These are phyloP conservation scores for Irpex sp. DNA, from an alignment of 1,284 basidiomycete species.

Conservation along the genomic window DNA sequence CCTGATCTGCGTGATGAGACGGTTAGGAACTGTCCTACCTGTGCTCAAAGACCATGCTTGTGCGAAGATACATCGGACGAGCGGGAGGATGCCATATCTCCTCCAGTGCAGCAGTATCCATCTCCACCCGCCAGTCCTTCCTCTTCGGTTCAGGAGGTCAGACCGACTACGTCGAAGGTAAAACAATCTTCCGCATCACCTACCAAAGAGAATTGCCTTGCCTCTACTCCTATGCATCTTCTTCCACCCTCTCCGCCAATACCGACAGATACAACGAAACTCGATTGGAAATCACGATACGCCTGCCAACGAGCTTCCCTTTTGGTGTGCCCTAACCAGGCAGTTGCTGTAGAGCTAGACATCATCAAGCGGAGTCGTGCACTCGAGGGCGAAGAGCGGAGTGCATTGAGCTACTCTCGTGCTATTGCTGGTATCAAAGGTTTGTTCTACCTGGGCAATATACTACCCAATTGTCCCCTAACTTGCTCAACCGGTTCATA, in stretches of 20 bases:
- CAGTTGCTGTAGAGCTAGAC: slow-evolving; percentile 50
- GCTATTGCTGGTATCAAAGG: slow-evolving; percentile 72
- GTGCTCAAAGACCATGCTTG: slow-evolving; percentile 22
- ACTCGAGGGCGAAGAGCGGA: slow-evolving; percentile 61
- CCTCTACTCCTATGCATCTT: slow-evolving; percentile 18
- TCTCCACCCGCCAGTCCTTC: not conserved
- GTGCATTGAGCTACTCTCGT: slow-evolving; percentile 64
- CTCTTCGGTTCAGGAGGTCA: not conserved
- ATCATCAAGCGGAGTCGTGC: slow-evolving; percentile 54
- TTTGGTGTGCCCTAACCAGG: slow-evolving; percentile 63
- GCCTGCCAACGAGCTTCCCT: slow-evolving; percentile 61
- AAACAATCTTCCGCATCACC: not conserved
- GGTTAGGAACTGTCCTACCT: slow-evolving; percentile 38
- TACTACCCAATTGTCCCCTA: no score
- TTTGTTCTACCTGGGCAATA: slow-evolving; percentile 20
- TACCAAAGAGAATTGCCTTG: not conserved
- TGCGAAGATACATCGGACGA: slow-evolving; percentile 20
- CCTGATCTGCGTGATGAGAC: slow-evolving; percentile 45
- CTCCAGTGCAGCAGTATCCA: slow-evolving; percentile 4
- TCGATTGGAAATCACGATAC: slow-evolving; percentile 42
- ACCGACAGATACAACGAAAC: slow-evolving; percentile 19
- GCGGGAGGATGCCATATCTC: not conserved
- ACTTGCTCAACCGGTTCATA: not conserved
- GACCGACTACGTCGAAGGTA: not conserved
- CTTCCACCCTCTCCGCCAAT: slow-evolving; percentile 24